Base-by-base conservation (phyloP, 768 basidiomycete species). In the Collybia sordida region DNA sequence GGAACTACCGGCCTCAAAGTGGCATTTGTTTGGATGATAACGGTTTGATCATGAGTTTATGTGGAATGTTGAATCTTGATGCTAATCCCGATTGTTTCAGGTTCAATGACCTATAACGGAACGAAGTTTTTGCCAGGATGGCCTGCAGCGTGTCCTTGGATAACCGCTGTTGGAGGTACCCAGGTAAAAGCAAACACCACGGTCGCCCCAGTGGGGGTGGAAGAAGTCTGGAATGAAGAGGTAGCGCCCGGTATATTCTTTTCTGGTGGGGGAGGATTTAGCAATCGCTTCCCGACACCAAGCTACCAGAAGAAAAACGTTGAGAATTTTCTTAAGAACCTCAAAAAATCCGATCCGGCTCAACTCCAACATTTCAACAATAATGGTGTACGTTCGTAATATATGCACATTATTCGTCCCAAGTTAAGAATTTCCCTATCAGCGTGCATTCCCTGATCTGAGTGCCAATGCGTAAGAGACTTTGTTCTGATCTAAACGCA, bases 91-190 rank as follows among this genome's bases (percentile, higher is more conserved):
- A n/a, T 49, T 40, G n/a, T 19, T 31, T 14, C 14, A 72, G 71
- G 67, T n/a, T 65, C 64, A 14, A 58, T 65, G 57, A 73, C 67
- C 27, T 59, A 53, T 1, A 59, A 61, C 14, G 63, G 50, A 53
- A 74, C 66, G 50, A 59, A 53, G 18, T 81, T 80, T 61, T 73
- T 71, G 50, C 78, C 80, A 0, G 57, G 63, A 5, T 81, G 75
- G 70, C 79, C 76, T 8, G 66, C 54, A 6, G 61, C 70, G 0
- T 78, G 75, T 53, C 75, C 75, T 6, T 77, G 64, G 62, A 60
- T 75, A 8, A 78, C 78, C 2, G 62, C 70, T 2, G 72, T 80
- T 12, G 77, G 78, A 9, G 77, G 72, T 22, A 78, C 77, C 1
- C 73, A 72, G 53, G 58, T 78, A 21, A 69, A 70, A 18, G 62